Evolutionary conservation across 2,329 filamentous ascomycete genomes (phyloP), one percentile per base, ranked within the genome.

Genomic region (Xylariomycetidae sp.): DNA sequence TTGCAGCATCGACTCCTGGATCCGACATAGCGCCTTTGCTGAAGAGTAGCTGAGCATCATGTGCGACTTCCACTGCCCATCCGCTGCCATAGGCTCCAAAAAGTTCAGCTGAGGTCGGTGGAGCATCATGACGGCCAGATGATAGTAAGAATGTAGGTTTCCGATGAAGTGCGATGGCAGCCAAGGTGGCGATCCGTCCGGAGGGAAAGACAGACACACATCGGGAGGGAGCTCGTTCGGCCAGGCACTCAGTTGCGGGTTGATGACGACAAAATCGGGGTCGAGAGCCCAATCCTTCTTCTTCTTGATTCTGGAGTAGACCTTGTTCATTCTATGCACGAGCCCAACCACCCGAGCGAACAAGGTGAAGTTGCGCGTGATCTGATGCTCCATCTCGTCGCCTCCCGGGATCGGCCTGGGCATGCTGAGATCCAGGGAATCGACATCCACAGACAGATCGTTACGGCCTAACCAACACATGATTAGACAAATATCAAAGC

Each of bases 81-180:
- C 83, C 6, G 73, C 63, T 5, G 67, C 60, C 35, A 79, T 82
- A 2, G 82, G 82, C 37, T 89, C 83, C 35, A 89, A 76, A 35
- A 85, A 81, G 10, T 80, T 79, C 24, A 96, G 64, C 51, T 95
- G 88, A 14, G 90, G 89, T 25, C 90, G 76, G 56, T 94, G 83
- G 38, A 94, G 80, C 59, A 96, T 79, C 34, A 96, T 87, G 30
- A 90, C 72, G 10, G 79, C 82, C 13, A 96, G 69, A 47, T 93
- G 81, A 57, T 92, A 89, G 58, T 96, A 94, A 3, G 81, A 82
- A 54, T 95, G 85, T 59, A 95, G 69, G 52, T 95, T 94, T 22
- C 86, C 90, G 29, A 93, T 71, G 51, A 89, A 95, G 47, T 93
- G 84, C 6, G 85, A 90, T 3, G 85, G 76, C 13, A 95, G 68